Evolutionary conservation across 768 basidiomycete genomes (phyloP), one percentile per base, ranked within the genome.

Genomic region (Crassisporium funariophilum): DNA sequence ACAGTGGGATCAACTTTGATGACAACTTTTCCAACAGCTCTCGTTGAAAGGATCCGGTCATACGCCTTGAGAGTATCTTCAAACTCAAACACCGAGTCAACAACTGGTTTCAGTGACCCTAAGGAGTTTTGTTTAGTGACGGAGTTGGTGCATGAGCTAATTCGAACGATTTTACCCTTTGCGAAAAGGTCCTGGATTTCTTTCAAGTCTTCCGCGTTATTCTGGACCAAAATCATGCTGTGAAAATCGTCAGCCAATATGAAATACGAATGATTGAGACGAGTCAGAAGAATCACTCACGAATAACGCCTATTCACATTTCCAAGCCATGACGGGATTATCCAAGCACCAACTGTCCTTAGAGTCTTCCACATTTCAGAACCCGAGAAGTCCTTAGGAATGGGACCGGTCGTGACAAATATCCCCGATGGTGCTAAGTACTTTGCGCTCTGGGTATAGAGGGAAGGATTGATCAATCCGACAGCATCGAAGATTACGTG

Each of bases 11-110:
- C 63, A 8, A 84, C 63, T 50, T 73, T 78, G 17, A 89, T 74
- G 3, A 88, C 72, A 3, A 90, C 74, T 59, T 88, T 88, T 0
- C 88, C 88, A 3, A 71, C 77, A 1, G 83, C 80, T 15, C 77
- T 70, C 4, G 69, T 63, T 1, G 77, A 74, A 74, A 82, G 68
- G 6, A 85, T 58, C 41, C 74, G 70, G 10, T 84, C 82, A 56
- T 85, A 91, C 0, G 86, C 88, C 46, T 77, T 65, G 42, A 77
- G 59, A 2, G 64, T 78, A 4, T 86, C 79, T 24, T 78, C 72
- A 40, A 87, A 86, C 2, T 59, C 64, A 46, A 70, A 76, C 0
- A 80, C 76, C 0, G 82, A 84, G 58, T 89, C 86, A 3, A 88
- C 71, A 0, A 75, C 55, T 1, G 81, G 70, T 48, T 73, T 78